phyloP scores from a whole-genome alignment of 2,329 filamentous ascomycete genomes.

The Clarireedia sp. region DNA sequence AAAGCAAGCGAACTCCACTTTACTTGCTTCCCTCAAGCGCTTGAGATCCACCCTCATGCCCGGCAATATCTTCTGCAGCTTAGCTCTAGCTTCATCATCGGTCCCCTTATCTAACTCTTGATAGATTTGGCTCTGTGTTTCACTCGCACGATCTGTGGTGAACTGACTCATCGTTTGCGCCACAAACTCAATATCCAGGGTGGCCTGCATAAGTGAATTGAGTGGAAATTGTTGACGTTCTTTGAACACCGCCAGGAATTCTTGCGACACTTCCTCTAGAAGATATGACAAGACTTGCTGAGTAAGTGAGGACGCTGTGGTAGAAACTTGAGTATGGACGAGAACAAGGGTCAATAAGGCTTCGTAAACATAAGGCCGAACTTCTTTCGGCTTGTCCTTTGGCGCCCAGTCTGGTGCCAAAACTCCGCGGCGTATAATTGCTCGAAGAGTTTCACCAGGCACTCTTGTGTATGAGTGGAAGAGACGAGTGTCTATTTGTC shows the following conservation, averaged over 20 bases:
- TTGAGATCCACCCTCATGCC: conserved; percentile 86
- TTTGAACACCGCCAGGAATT: conserved; percentile 76
- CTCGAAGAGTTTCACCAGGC: conserved; percentile 57
- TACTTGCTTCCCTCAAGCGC: conserved; percentile 69
- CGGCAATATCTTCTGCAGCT: conserved; percentile 77
- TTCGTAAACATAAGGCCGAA: conserved; percentile 83
- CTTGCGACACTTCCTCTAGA: conserved; percentile 69
- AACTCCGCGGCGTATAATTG: conserved; percentile 68
- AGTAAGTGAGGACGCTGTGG: conserved; percentile 68
- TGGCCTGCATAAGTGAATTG: conserved; percentile 87
- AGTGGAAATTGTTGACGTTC: conserved; percentile 61
- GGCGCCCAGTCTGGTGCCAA: conserved; percentile 65
- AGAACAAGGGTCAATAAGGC: conserved; percentile 78
- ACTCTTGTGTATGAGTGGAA: conserved; percentile 90
- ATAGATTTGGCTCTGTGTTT: conserved; percentile 85
- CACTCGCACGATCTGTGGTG: conserved; percentile 72
- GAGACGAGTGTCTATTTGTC: conserved; percentile 81
- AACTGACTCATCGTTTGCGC: conserved; percentile 88
- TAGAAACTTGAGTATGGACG: conserved; percentile 83
- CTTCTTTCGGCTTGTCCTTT: conserved; percentile 57
- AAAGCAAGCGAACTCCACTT: conserved; percentile 83
- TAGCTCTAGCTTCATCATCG: conserved; percentile 73
- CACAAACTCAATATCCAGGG: conserved; percentile 93
- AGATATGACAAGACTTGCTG: conserved; percentile 77
- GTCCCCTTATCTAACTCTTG: conserved; percentile 83